phyloP scores from a whole-genome alignment of 345 rosid species.

The Populus davidiana region DNA sequence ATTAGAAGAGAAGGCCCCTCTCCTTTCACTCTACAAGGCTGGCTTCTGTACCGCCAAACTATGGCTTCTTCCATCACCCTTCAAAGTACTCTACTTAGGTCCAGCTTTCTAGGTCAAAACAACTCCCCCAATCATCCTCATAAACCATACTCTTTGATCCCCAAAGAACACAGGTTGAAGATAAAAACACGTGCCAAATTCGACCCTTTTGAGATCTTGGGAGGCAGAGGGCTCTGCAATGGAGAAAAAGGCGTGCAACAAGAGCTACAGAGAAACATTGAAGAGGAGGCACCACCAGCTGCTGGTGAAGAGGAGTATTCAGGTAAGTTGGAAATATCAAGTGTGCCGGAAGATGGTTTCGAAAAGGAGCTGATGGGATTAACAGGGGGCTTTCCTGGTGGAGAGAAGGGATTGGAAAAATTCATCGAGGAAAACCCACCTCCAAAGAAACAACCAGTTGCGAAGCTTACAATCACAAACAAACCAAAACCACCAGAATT shows the following conservation, averaged over 20 bases:
- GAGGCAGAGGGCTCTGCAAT: slow-evolving; percentile 86
- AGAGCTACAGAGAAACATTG: slow-evolving; percentile 52
- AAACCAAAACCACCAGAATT: slow-evolving; percentile 71
- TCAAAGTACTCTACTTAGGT: slow-evolving; percentile 30
- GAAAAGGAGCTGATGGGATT: slow-evolving; percentile 86
- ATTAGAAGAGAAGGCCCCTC: slow-evolving; percentile 4
- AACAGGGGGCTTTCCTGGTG: slow-evolving; percentile 89
- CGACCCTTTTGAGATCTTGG: slow-evolving; percentile 58
- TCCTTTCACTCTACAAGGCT: neutral
- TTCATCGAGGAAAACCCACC: slow-evolving; percentile 80
- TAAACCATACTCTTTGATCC: slow-evolving; percentile 25
- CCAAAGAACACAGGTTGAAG: slow-evolving; percentile 25
- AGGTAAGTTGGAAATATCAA: neutral
- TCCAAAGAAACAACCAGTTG: slow-evolving; percentile 35
- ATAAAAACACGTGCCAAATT: slow-evolving; percentile 45
- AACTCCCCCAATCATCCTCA: slow-evolving; percentile 22
- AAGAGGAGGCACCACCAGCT: slow-evolving; percentile 22
- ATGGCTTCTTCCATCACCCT: slow-evolving; percentile 61
- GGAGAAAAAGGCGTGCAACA: slow-evolving; percentile 69
- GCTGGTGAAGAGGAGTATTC: slow-evolving; percentile 11
- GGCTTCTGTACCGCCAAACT: neutral
- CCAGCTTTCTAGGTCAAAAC: slow-evolving; percentile 48
- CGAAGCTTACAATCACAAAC: slow-evolving; percentile 27
- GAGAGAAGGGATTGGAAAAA: slow-evolving; percentile 62
- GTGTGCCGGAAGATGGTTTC: slow-evolving; percentile 59